Percentiles rank a stretch among this genome's conserved stretches.
Conservation (phyloP, 495 filamentous ascomycete genomes). For the Aspergillus indologenus region DNA sequence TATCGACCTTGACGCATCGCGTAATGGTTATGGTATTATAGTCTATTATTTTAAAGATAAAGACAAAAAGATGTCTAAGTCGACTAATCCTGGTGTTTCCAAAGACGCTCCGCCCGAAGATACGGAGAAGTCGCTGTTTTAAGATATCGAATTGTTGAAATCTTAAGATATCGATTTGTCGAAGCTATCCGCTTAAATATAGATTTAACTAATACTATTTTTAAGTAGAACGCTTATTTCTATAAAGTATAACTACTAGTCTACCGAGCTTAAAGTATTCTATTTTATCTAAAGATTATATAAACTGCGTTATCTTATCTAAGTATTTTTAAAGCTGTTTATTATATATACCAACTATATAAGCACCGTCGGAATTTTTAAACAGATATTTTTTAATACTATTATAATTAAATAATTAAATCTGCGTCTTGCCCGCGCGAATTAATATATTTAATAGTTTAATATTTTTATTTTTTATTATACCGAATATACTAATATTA, state of each 20-base stretch:
- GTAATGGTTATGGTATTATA: neutral
- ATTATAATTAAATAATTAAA: neutral
- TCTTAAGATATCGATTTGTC: neutral
- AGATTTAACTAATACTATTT: neutral
- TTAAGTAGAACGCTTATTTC: neutral
- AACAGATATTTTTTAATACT: neutral
- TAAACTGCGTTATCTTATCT: neutral
- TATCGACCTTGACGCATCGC: neutral
- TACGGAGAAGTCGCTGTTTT: neutral
- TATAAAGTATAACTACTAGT: neutral
- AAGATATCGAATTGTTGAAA: too few relatives aligned
- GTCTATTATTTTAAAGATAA: slow-evolving; percentile 3
- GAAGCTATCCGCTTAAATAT: neutral
- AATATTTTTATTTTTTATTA: neutral
- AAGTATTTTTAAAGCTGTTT: neutral
- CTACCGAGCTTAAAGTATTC: neutral
- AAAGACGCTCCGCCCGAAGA: neutral
- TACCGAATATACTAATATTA: neutral
- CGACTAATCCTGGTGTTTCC: too few relatives aligned
- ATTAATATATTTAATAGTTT: neutral
- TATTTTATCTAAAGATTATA: neutral
- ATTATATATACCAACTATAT: neutral
- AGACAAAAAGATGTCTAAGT: too few relatives aligned
- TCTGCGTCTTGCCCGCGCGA: neutral
- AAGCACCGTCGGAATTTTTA: neutral